Evolutionary conservation across 257 asterid genomes (phyloP).

Genomic region (Solanum peruvianum): DNA sequence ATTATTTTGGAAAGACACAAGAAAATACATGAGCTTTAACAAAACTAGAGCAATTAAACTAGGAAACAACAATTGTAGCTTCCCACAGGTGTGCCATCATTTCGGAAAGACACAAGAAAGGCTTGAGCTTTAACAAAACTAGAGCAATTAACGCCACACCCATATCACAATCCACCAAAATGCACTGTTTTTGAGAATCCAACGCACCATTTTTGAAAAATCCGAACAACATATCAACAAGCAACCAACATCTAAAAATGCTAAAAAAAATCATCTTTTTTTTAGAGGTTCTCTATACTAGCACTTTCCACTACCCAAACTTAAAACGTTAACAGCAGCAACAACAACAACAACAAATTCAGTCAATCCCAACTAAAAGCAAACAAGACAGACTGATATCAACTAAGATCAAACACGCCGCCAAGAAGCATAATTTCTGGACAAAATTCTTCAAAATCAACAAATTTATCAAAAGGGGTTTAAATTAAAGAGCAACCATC

Average conservation of each 20-base stretch:
- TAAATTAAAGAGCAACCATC: background rate
- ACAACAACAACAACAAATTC: background rate
- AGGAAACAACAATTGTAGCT: background rate
- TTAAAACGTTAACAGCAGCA: background rate
- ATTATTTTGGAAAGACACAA: background rate
- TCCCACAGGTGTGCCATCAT: rapidly evolving
- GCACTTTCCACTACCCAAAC: background rate
- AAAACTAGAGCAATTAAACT: background rate
- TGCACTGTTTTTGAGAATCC: background rate
- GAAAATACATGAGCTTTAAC: background rate
- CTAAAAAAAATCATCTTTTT: background rate
- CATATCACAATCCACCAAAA: background rate
- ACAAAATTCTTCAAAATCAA: background rate
- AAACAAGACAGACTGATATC: background rate
- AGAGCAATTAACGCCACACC: background rate
- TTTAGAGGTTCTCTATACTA: background rate
- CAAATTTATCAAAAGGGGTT: background rate
- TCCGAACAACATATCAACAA: background rate
- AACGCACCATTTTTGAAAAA: background rate
- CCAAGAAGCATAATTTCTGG: background rate
- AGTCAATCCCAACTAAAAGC: background rate
- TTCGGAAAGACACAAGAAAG: background rate
- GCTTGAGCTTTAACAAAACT: background rate
- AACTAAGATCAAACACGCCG: background rate
- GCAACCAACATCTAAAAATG: background rate